These are phyloP conservation scores for Myochromella boudieri DNA, from an alignment of 768 basidiomycete species.

Conservation along the genomic window DNA sequence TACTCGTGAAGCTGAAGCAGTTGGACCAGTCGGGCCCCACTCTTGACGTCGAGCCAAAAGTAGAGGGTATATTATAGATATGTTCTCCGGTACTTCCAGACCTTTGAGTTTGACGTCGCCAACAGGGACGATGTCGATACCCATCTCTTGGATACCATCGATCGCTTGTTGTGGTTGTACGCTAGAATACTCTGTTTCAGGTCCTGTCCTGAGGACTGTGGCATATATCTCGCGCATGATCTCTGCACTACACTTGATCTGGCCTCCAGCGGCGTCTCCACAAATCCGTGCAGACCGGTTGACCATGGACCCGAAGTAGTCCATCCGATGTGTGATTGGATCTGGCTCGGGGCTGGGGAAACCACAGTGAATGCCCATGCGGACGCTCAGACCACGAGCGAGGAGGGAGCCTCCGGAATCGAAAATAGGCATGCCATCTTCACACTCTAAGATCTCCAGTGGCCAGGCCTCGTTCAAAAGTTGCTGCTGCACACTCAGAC, in stretches of 20 bases:
- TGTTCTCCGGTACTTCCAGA: constrained; percentile 83
- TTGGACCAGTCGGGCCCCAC: constrained; percentile 28
- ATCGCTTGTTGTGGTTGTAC: constrained; percentile 59
- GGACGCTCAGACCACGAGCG: constrained; percentile 86
- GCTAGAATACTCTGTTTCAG: constrained; percentile 61
- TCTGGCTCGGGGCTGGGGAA: constrained; percentile 87
- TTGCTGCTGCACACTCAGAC: constrained; percentile 80
- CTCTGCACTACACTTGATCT: constrained; percentile 90
- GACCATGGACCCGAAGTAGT: constrained; percentile 96
- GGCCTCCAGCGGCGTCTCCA: constrained; percentile 83
- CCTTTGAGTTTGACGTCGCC: constrained; percentile 96
- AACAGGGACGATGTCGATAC: constrained; percentile 66
- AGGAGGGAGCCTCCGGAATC: constrained; percentile 69
- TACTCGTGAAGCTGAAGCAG: constrained; percentile 48
- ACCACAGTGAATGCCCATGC: constrained; percentile 98
- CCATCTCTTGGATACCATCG: constrained; percentile 73
- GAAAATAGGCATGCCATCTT: constrained; percentile 81
- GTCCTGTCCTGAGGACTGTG: constrained; percentile 50
- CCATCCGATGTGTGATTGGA: constrained; percentile 92
- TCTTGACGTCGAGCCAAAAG: constrained; percentile 72
- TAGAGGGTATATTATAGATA: constrained; percentile 83
- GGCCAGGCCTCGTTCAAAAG: constrained; percentile 89
- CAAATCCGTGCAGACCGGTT: constrained; percentile 89
- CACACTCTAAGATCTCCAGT: constrained; percentile 86
- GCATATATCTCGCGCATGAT: constrained; percentile 81